Conservation (phyloP, 1,284 basidiomycete genomes). For the Agroathelia rolfsii region DNA sequence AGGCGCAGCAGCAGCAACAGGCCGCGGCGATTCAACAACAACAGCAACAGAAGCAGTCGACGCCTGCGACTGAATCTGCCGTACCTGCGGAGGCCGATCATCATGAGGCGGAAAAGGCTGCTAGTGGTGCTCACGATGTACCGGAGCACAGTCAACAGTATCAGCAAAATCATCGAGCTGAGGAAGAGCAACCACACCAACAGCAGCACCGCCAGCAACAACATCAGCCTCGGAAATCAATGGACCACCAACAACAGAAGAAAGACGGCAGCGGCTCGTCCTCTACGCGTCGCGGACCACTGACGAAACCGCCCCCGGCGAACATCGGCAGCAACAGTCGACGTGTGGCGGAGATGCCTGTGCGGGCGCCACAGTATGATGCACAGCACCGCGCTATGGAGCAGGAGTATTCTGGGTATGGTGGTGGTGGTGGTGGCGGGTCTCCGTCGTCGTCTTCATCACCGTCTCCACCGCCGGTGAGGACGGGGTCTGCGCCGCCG, state of each 20-base stretch:
- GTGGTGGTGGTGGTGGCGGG: constrained; percentile 23
- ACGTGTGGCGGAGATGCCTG: constrained; percentile 78
- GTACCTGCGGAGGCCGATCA: constrained; percentile 11
- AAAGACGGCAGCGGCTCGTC: constrained; percentile 30
- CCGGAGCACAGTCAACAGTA: constrained; percentile 24
- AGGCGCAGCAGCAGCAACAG: constrained; percentile 41
- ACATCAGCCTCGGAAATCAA: constrained; percentile 21
- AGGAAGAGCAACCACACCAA: constrained; percentile 22
- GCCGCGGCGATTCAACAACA: too few species aligned
- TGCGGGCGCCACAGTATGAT: constrained; percentile 85
- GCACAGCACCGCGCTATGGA: constrained; percentile 89
- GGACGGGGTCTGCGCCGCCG: constrained; percentile 18
- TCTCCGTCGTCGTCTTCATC: constrained; percentile 12
- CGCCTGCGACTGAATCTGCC: constrained; percentile 17
- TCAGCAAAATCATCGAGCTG: constrained; percentile 9
- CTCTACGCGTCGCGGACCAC: constrained; percentile 42
- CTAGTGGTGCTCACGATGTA: constrained; percentile 21
- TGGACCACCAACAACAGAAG: constrained; percentile 41
- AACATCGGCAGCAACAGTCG: too few species aligned
- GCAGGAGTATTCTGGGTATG: constrained; percentile 53
- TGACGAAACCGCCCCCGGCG: constrained; percentile 40
- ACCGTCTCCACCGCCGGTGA: constrained; percentile 14
- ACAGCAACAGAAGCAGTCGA: constrained; percentile 28
- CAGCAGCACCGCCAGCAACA: constrained; percentile 26
- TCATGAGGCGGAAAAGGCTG: constrained; percentile 10